Percentiles rank a stretch among this genome's conserved stretches.
Evolutionary conservation across 2,329 filamentous ascomycete species (phyloP).

Genomic region (Fusarium sarcochroum): DNA sequence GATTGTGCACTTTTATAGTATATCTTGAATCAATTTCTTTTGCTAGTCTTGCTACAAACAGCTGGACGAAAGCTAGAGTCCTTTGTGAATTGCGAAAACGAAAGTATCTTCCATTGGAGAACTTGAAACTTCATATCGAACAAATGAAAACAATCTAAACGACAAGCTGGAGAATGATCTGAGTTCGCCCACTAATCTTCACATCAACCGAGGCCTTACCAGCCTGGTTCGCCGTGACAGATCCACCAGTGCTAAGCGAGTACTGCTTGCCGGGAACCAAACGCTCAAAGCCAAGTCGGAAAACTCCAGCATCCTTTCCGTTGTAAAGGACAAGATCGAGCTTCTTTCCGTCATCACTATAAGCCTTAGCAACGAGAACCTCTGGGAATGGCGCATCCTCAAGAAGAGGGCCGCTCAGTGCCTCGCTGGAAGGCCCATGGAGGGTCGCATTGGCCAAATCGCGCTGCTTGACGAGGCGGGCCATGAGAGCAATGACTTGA

Average conservation of each 20-base stretch:
- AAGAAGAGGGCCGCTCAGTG: background rate
- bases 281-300: background rate
- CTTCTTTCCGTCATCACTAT: background rate
- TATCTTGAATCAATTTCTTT: no score
- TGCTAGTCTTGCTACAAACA: no score
- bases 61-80: no score
- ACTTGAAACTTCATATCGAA: no score
- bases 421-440: background rate
- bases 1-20: no score
- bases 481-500: background rate
- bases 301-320: background rate
- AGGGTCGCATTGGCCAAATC: background rate
- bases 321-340: background rate
- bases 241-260: background rate
- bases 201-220: background rate
- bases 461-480: background rate
- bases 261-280: background rate
- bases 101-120: no score
- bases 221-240: background rate
- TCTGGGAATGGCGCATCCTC: background rate
- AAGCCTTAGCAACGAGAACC: fast-evolving
- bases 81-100: no score
- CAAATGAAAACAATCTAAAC: no score
- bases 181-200: background rate
- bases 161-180: background rate